Evolutionary conservation across 495 filamentous ascomycete genomes (phyloP).

Genomic region (Aspergillus affinis): DNA sequence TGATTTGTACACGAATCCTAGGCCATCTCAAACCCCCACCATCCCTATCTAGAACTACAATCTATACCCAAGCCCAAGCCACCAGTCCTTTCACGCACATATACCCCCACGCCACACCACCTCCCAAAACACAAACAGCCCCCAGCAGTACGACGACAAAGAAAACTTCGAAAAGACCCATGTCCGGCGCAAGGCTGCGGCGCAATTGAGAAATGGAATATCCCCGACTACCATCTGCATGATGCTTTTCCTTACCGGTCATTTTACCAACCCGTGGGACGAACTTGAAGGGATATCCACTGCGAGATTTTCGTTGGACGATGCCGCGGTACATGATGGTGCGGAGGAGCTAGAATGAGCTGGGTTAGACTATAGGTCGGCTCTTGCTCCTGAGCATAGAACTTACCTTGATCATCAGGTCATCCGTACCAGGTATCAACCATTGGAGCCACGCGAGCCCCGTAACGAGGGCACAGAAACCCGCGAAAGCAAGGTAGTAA

Average conservation of each 20-base stretch:
- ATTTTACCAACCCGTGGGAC: constrained; percentile 42
- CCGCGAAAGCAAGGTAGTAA: constrained; percentile 44
- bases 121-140: background rate
- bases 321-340: constrained; percentile 14
- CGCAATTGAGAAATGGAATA: too few species aligned
- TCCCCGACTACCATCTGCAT: background rate
- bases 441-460: constrained; percentile 37
- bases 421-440: constrained; percentile 33
- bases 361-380: too few species aligned
- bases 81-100: background rate
- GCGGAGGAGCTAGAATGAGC: constrained; percentile 14
- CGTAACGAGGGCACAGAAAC: constrained; percentile 49
- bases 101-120: background rate
- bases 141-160: background rate
- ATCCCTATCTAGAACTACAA: too few species aligned
- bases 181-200: background rate
- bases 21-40: too few species aligned
- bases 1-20: too few species aligned
- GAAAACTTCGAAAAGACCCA: background rate
- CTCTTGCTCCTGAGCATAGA: too few species aligned
- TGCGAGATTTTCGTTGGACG: constrained; percentile 11
- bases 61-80: too few species aligned
- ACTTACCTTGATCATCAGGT: constrained; percentile 29
- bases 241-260: constrained; percentile 35
- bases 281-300: constrained; percentile 47